Conservation (phyloP, 306 rosid genomes). For the Begonia masoniana region DNA sequence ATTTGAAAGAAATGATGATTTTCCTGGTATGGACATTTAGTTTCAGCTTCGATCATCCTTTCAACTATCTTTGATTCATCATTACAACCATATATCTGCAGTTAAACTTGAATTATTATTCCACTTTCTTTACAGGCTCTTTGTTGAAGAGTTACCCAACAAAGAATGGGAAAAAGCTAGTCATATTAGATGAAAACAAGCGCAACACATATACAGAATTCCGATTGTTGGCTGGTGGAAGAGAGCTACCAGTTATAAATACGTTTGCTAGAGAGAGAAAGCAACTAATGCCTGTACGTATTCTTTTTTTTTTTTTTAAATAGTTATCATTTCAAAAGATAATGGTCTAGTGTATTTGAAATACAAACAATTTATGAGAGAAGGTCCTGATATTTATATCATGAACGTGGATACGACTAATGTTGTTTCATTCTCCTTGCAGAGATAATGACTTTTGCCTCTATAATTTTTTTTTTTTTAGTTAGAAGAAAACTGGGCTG, state of each 20-base stretch:
- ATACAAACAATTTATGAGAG: too few relatives aligned
- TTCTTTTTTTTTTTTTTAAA: not conserved
- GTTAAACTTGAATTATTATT: not conserved
- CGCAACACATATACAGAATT: slow-evolving; percentile 33
- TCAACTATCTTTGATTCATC: too few relatives aligned
- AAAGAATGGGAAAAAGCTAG: slow-evolving; percentile 33
- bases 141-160: slow-evolving; percentile 17
- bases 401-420: too few relatives aligned
- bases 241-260: slow-evolving; percentile 34
- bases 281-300: slow-evolving; percentile 41
- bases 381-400: not conserved
- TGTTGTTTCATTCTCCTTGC: too few relatives aligned
- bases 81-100: not conserved
- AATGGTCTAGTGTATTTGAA: not conserved
- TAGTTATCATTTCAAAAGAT: not conserved
- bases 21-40: slow-evolving; percentile 27
- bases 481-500: too few relatives aligned
- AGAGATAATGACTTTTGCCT: too few relatives aligned
- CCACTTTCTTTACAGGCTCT: slow-evolving; percentile 22
- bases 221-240: slow-evolving; percentile 19
- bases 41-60: too few relatives aligned
- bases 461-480: too few relatives aligned
- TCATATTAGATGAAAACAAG: slow-evolving; percentile 43
- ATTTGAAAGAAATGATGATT: slow-evolving; percentile 35
- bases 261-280: slow-evolving; percentile 50